Evolutionary conservation across 73 alveolate species (phyloP).

Genomic region (Loxodes magnus): DNA sequence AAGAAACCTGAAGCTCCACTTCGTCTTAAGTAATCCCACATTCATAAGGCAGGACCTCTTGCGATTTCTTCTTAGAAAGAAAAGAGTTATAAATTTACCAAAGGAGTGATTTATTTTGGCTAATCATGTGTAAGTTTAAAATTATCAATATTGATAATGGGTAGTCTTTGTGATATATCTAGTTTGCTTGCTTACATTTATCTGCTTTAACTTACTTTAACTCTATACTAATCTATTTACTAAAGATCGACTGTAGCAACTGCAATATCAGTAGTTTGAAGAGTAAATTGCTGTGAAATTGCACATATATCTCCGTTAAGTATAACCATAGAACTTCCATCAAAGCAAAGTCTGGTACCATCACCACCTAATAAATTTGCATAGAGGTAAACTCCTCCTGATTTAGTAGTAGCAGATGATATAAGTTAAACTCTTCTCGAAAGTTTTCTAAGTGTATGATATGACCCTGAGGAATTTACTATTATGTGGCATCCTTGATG

Average conservation of each 20-base stretch:
- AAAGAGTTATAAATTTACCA: constrained; percentile 5
- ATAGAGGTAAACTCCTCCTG: constrained; percentile 64
- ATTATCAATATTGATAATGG: background rate
- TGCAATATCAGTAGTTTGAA: constrained; percentile 65
- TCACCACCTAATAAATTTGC: constrained; percentile 63
- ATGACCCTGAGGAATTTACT: constrained; percentile 37
- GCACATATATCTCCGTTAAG: constrained; percentile 71
- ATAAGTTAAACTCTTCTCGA: constrained; percentile 42
- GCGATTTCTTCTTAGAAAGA: constrained; percentile 70
- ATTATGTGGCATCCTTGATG: constrained; percentile 27
- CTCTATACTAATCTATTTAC: constrained; percentile 52
- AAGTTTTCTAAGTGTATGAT: constrained; percentile 42
- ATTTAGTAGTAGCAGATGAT: constrained; percentile 34
- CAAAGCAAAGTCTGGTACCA: constrained; percentile 77
- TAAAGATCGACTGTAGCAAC: constrained; percentile 59
- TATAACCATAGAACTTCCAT: constrained; percentile 67
- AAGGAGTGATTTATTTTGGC: background rate
- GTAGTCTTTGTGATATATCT: constrained; percentile 31
- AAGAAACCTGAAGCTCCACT: constrained; percentile 90
- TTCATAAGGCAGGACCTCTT: constrained; percentile 74
- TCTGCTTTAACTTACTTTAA: constrained; percentile 15
- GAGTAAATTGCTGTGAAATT: constrained; percentile 51
- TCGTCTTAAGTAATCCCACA: constrained; percentile 92
- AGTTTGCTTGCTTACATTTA: constrained; percentile 8
- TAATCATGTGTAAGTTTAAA: background rate